These are phyloP conservation scores for Cladosporium oxysporum DNA, from an alignment of 2,329 filamentous ascomycete genomes.

Conservation along the genomic window DNA sequence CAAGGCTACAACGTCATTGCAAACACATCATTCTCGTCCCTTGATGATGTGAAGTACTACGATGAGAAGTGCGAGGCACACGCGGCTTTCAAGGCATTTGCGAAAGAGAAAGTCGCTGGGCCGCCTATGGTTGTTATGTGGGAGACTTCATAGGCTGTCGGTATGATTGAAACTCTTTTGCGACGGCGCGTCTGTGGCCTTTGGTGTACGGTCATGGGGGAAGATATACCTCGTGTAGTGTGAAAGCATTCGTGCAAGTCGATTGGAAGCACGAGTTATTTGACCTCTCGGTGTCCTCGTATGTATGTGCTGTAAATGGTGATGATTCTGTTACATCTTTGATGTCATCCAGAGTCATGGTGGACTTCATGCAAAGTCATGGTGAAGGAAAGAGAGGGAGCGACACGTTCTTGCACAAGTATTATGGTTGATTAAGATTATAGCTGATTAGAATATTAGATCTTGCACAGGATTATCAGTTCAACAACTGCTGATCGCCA, in stretches of 20 bases:
- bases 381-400: neutral
- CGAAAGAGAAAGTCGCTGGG: slow-evolving; percentile 17
- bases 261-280: neutral
- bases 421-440: neutral
- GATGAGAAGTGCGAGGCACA: slow-evolving; percentile 62
- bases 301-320: neutral
- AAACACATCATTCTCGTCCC: slow-evolving; percentile 62
- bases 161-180: neutral
- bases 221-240: neutral
- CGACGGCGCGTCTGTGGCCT: neutral
- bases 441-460: neutral
- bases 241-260: neutral
- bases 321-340: too few relatives aligned
- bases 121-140: slow-evolving; percentile 14
- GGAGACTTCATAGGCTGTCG: neutral
- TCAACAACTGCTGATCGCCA: neutral
- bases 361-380: neutral
- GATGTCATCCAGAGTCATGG: too few relatives aligned
- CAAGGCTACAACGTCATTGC: slow-evolving; percentile 67
- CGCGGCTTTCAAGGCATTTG: slow-evolving; percentile 47
- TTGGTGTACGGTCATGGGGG: neutral
- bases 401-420: neutral
- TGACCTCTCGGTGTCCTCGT: neutral
- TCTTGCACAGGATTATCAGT: neutral
- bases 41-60: slow-evolving; percentile 71